Evolutionary conservation across 805 yeast species (phyloP).

Genomic region (Candida succiphila): DNA sequence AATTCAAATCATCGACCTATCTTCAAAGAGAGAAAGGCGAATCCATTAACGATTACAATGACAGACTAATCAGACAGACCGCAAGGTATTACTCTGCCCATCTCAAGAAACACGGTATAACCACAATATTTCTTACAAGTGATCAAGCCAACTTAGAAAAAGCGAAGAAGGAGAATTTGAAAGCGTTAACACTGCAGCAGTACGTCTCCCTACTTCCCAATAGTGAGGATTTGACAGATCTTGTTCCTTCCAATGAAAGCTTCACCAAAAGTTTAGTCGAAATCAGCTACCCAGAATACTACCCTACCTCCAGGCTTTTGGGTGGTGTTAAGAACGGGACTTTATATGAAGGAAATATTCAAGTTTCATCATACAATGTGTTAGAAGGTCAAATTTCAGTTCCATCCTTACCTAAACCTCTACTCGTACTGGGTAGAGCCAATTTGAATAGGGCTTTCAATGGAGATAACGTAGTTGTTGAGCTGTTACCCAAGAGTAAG

Average conservation of each 20-base stretch:
- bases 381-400: constrained; percentile 77
- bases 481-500: constrained; percentile 70
- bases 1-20: constrained; percentile 67
- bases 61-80: constrained; percentile 74
- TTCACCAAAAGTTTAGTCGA: constrained; percentile 33
- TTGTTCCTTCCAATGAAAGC: constrained; percentile 50
- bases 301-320: constrained; percentile 69
- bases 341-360: constrained; percentile 74
- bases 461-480: constrained; percentile 87
- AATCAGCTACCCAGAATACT: constrained; percentile 65
- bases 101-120: constrained; percentile 33
- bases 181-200: constrained; percentile 49
- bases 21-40: constrained; percentile 56
- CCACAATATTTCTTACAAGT: constrained; percentile 58
- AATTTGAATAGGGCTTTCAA: constrained; percentile 84
- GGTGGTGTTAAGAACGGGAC: constrained; percentile 89
- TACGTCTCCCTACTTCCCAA: constrained; percentile 66
- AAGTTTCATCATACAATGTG: constrained; percentile 77
- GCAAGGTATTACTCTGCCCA: constrained; percentile 68
- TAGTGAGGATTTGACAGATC: constrained; percentile 65
- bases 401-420: constrained; percentile 67
- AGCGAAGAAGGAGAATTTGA: constrained; percentile 44
- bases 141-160: constrained; percentile 57
- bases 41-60: constrained; percentile 81
- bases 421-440: constrained; percentile 73